Base-by-base conservation (phyloP, 176 grass and related monocot genomes). In the Bromus sterilis region DNA sequence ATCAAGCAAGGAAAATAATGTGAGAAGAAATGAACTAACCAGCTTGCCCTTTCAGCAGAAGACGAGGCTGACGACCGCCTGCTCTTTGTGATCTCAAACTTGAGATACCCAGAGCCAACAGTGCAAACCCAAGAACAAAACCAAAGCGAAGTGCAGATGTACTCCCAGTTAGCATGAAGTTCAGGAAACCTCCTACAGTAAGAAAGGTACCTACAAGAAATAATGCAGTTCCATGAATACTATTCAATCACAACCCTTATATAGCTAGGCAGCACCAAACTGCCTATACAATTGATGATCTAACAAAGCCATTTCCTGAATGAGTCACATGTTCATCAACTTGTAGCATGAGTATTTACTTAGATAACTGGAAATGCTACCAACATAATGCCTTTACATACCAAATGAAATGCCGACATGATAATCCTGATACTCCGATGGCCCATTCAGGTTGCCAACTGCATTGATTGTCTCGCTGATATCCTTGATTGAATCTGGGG, bases 161-260 rank as follows among this genome's bases (percentile, higher is more conserved):
- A n/a, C 84, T 93, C 84, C 96, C 96, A 66, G 90, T 93, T 77
- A 99, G 40, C 93, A 99, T 95, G 77, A 99, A 99, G 62, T 88
- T 78, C 2, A 99, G 65, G 79, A 95, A 93, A 58, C 96, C 96
- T 43, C 88, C 90, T 44, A 91, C 74, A 0, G 89, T 66, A 85
- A 99, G 88, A 80, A 86, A 95, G 57, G 92, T 91, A 80, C 96
- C 96, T 99, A 80, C 82, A 83, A 51, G 37, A 85, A 58, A 40
- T 18, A 72, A 79, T 26, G 46, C 18, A 88, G 56, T 18, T 33
- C 30, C 34, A 43, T 72, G 12, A 83, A 41, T 80, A 42, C 5
- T 80, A 26, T 61, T 76, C 68, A 67, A 61, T 53, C 21, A 20
- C 49, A 53, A 4, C 21, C 25, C 37, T 74, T 6, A 6, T 13